These are phyloP conservation scores for Setaria viridis DNA, from an alignment of 202 grass and related monocot genomes.

Conservation along the genomic window DNA sequence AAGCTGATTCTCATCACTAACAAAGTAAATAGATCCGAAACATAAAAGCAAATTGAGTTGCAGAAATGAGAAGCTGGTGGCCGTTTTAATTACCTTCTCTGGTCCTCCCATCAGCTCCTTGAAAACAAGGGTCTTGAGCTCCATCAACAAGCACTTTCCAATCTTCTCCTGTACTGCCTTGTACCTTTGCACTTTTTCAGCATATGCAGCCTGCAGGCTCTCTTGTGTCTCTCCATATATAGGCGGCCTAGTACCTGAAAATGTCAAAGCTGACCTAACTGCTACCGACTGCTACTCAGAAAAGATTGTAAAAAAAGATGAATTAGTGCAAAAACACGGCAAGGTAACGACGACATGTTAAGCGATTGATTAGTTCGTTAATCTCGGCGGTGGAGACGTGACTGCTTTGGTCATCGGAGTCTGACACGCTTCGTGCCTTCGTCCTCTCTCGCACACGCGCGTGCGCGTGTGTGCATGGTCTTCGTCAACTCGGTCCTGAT, in stretches of 20 bases:
- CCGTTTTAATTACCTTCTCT: constrained; percentile 31
- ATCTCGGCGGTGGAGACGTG: constrained; percentile 17
- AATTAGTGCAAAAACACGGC: constrained; percentile 11
- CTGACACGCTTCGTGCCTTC: neutral
- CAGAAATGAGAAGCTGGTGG: neutral
- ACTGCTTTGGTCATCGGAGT: constrained; percentile 25
- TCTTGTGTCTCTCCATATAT: neutral
- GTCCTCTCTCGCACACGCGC: neutral
- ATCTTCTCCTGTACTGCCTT: neutral
- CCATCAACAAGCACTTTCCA: constrained; percentile 14
- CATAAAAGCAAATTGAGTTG: neutral
- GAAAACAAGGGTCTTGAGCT: constrained; percentile 37
- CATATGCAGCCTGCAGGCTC: constrained; percentile 13
- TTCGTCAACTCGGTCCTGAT: constrained; percentile 8
- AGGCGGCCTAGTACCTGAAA: constrained; percentile 1
- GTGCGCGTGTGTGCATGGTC: neutral
- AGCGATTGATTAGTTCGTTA: constrained; percentile 27
- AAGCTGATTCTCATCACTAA: neutral
- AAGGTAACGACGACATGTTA: neutral
- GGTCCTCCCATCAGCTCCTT: constrained; percentile 38
- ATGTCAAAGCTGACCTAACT: constrained; percentile 49
- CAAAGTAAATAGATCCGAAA: neutral
- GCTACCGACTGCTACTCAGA: neutral
- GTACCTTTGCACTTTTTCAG: constrained; percentile 13
- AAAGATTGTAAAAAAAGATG: neutral